Conservation (phyloP, 1,284 basidiomycete genomes). For the Termitomyces sp. region DNA sequence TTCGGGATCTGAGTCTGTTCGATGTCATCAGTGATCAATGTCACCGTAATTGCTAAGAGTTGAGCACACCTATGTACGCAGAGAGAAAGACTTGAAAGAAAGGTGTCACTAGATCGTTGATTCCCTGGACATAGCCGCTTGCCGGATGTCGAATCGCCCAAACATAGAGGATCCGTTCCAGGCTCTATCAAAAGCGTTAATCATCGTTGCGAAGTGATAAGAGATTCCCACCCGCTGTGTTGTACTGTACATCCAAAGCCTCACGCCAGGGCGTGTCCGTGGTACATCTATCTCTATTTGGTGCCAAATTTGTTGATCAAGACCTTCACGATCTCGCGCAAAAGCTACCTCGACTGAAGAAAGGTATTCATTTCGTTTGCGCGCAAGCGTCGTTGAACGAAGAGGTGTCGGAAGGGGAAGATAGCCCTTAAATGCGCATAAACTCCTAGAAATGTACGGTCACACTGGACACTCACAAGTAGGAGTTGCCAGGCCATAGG, state of each 20-base stretch:
- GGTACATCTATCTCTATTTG: constrained; percentile 98
- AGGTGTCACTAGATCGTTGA: constrained; percentile 94
- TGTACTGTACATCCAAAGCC: constrained; percentile 81
- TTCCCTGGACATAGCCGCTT: constrained; percentile 95
- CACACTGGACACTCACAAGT: constrained; percentile 53
- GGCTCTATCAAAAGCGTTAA: constrained; percentile 46
- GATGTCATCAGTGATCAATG: background rate
- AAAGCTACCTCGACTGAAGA: constrained; percentile 92
- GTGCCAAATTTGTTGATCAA: constrained; percentile 97
- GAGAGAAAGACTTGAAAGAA: constrained; percentile 94
- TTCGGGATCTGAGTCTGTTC: constrained; percentile 82
- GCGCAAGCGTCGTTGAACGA: constrained; percentile 70
- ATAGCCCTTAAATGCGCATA: constrained; percentile 68
- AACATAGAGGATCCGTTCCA: constrained; percentile 92
- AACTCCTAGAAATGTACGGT: background rate
- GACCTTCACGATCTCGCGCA: constrained; percentile 71
- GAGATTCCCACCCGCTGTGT: constrained; percentile 68
- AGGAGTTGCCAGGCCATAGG: constrained; percentile 94
- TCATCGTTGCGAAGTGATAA: constrained; percentile 14
- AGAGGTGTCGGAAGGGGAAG: constrained; percentile 82
- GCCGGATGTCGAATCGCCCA: constrained; percentile 98
- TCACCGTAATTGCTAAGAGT: background rate
- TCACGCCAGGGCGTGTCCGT: constrained; percentile 86
- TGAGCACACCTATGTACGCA: constrained; percentile 75
- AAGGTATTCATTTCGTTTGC: constrained; percentile 91